Conservation (phyloP, 116 monocot genomes). For the Zostera marina region DNA sequence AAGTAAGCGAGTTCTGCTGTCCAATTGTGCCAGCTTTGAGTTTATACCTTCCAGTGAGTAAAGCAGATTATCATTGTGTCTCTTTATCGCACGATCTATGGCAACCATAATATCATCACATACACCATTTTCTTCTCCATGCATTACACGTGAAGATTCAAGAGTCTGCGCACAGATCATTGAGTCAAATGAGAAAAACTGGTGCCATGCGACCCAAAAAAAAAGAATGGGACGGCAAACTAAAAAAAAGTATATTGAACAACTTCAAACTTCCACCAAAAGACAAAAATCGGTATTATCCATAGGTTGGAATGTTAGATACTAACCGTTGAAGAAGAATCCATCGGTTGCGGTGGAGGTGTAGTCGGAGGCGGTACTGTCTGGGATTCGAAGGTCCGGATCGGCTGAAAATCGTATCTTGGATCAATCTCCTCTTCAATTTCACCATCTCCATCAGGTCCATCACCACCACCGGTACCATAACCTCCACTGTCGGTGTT, state of each 20-base stretch:
- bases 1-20: slow-evolving; percentile 53
- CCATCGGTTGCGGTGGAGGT: neutral
- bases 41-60: slow-evolving; percentile 66
- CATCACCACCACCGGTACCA: neutral
- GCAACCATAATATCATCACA: slow-evolving; percentile 31
- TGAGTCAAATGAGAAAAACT: slow-evolving; percentile 5
- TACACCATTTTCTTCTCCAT: slow-evolving; percentile 25
- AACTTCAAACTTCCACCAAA: too few relatives aligned
- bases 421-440: slow-evolving; percentile 54
- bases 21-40: slow-evolving; percentile 73
- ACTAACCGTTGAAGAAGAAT: neutral
- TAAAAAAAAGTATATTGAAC: neutral
- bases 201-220: too few relatives aligned
- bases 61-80: slow-evolving; percentile 56
- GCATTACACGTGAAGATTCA: slow-evolving; percentile 25
- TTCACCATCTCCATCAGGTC: neutral
- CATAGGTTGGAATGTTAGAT: too few relatives aligned
- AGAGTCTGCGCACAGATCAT: slow-evolving; percentile 16
- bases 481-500: neutral
- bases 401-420: slow-evolving; percentile 82
- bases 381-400: slow-evolving; percentile 14
- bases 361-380: neutral
- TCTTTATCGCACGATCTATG: slow-evolving; percentile 66
- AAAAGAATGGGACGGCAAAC: neutral
- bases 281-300: too few relatives aligned